phyloP scores from a whole-genome alignment of 345 rosid genomes.

The Brassica cretica region DNA sequence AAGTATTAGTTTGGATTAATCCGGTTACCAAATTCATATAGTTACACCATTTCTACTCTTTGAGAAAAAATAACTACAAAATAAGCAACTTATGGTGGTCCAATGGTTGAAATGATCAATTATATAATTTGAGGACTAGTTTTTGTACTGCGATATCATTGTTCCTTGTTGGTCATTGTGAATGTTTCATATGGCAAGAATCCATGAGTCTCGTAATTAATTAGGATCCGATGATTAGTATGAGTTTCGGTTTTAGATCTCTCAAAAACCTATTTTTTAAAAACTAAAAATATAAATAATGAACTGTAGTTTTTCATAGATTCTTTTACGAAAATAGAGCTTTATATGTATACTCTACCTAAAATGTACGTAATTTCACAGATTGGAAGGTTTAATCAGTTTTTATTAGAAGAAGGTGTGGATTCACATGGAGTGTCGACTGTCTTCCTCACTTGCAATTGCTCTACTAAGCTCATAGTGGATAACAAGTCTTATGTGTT shows the following conservation, averaged over 20 bases:
- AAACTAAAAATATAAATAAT: background rate
- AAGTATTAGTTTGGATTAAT: background rate
- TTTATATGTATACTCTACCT: conserved; percentile 4
- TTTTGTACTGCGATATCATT: background rate
- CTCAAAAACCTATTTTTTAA: too few relatives aligned
- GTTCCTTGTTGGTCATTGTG: background rate
- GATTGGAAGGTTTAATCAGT: conserved; percentile 54
- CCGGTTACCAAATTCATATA: background rate
- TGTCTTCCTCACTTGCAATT: conserved; percentile 70
- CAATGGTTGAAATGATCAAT: background rate
- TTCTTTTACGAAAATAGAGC: background rate
- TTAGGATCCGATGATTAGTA: background rate
- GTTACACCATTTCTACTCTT: background rate
- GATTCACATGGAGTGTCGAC: conserved; percentile 69
- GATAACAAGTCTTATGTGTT: conserved; percentile 81
- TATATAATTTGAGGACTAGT: background rate
- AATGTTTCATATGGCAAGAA: background rate
- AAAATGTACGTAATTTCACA: conserved; percentile 31
- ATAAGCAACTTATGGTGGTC: background rate
- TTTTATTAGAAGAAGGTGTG: conserved; percentile 73
- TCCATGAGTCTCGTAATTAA: too few relatives aligned
- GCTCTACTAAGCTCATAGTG: conserved; percentile 51
- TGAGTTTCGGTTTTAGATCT: too few relatives aligned
- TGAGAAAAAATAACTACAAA: background rate
- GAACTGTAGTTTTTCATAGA: background rate